Percentiles rank a stretch among this genome's conserved stretches.
These are phyloP conservation scores for Oryza brachyantha DNA, from an alignment of 176 grass and related monocot species.

Conservation along the genomic window DNA sequence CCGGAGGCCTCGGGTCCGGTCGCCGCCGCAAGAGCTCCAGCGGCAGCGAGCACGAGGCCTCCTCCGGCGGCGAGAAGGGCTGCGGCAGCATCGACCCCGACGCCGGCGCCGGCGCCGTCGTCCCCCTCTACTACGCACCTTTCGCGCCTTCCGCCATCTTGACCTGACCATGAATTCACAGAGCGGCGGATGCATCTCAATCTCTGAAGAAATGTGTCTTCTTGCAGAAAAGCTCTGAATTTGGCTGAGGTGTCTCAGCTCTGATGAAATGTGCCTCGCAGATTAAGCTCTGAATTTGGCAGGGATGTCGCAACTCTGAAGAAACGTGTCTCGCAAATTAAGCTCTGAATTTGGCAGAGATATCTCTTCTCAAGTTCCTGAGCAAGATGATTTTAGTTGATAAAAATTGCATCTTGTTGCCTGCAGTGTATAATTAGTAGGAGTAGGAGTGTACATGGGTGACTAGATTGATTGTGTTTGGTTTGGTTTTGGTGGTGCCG, in stretches of 20 bases:
- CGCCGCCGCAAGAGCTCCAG: background rate
- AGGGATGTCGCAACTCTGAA: background rate
- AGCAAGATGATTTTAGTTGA: background rate
- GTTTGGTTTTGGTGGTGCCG: background rate
- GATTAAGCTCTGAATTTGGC: too few relatives aligned
- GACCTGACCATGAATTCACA: conserved; percentile 32
- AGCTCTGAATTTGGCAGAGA: background rate
- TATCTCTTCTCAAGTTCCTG: background rate
- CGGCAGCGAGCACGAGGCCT: background rate
- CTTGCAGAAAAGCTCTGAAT: background rate
- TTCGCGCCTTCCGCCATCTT: conserved; percentile 34
- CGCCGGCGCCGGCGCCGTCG: conserved; percentile 10
- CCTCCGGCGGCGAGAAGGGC: conserved; percentile 11
- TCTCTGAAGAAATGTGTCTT: background rate
- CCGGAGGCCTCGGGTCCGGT: background rate
- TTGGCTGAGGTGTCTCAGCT: background rate
- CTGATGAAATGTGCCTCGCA: too few relatives aligned
- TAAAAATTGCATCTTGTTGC: background rate
- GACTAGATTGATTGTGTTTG: background rate
- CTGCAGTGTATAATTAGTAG: background rate
- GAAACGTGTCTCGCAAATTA: background rate
- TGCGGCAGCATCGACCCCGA: conserved; percentile 14
- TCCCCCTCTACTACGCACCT: conserved; percentile 32
- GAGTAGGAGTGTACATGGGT: background rate
- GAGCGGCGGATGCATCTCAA: background rate